Conservation (phyloP, 2,329 filamentous ascomycete genomes). For the Ilyonectria destructans region DNA sequence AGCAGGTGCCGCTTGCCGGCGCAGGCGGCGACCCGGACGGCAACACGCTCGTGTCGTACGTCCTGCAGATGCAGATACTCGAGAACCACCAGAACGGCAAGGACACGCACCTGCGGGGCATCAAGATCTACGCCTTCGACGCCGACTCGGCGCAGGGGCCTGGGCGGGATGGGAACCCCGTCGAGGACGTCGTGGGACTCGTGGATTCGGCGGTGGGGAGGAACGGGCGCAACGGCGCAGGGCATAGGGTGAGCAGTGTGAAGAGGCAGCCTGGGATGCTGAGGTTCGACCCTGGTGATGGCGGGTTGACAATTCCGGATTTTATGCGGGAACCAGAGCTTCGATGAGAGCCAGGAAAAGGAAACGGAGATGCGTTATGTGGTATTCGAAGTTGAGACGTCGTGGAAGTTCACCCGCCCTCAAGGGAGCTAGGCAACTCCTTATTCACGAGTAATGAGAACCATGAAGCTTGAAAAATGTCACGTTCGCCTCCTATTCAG, state of each 20-base stretch:
- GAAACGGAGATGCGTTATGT: not conserved
- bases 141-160: conserved; percentile 63
- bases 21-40: conserved; percentile 75
- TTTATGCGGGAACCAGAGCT: conserved; percentile 63
- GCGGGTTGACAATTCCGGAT: conserved; percentile 57
- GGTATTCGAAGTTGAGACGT: conserved; percentile 32
- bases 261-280: conserved; percentile 48
- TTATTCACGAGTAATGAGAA: conserved; percentile 30
- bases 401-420: not conserved
- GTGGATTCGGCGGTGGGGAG: conserved; percentile 41
- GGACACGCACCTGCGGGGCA: conserved; percentile 94
- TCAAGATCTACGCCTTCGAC: conserved; percentile 85
- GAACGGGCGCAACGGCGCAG: conserved; percentile 24
- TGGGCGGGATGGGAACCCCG: conserved; percentile 55
- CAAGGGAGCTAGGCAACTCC: not conserved
- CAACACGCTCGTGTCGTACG: conserved; percentile 87
- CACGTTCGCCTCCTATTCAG: not conserved
- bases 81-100: conserved; percentile 99
- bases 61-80: conserved; percentile 90
- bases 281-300: conserved; percentile 54
- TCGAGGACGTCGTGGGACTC: conserved; percentile 50
- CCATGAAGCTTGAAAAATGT: conserved; percentile 17
- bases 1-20: conserved; percentile 79
- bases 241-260: conserved; percentile 49
- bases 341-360: conserved; percentile 38